These are phyloP conservation scores for Clarireedia hainanense DNA, from an alignment of 2,329 filamentous ascomycete species.

Conservation along the genomic window DNA sequence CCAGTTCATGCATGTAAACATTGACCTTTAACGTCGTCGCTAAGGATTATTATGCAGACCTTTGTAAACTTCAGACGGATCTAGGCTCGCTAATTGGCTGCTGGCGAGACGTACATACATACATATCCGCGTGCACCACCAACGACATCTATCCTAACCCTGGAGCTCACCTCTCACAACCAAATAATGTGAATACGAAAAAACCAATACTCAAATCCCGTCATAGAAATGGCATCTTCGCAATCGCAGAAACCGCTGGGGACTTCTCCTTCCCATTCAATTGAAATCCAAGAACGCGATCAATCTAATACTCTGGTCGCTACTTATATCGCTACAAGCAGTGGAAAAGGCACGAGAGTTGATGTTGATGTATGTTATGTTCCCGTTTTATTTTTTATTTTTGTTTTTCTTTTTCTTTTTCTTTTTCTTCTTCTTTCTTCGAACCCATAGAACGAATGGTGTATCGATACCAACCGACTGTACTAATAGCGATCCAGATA, in stretches of 20 bases:
- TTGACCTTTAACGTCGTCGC: background rate
- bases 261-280: background rate
- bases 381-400: no score
- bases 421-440: background rate
- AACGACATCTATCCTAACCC: background rate
- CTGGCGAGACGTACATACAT: no score
- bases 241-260: background rate
- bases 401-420: background rate
- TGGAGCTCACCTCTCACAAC: no score
- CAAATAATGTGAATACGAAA: background rate
- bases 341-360: background rate
- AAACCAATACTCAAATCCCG: background rate
- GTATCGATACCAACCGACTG: background rate
- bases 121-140: no score
- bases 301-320: slow-evolving; percentile 28
- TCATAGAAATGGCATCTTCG: background rate
- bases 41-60: background rate
- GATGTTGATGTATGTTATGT: slow-evolving; percentile 20
- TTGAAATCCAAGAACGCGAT: slow-evolving; percentile 25
- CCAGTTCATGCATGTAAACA: background rate
- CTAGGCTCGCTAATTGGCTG: background rate
- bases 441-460: no score
- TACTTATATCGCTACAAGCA: slow-evolving; percentile 21
- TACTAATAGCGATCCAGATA: slow-evolving; percentile 12
- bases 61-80: background rate